These are phyloP conservation scores for Coemansia sp. DNA, from an alignment of 192 early-diverging fungal genomes.

Conservation along the genomic window DNA sequence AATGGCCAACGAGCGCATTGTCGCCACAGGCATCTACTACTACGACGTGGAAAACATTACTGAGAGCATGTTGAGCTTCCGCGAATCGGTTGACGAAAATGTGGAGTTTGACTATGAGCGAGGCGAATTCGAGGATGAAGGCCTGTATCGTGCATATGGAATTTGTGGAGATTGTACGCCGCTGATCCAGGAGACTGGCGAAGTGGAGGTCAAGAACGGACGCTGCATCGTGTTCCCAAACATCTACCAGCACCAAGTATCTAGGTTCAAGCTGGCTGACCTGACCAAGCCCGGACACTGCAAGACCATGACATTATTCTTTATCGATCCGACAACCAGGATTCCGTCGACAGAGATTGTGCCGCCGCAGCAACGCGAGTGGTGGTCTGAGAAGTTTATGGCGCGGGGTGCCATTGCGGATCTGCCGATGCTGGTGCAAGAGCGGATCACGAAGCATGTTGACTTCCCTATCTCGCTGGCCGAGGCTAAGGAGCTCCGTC, in stretches of 20 bases:
- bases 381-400: conserved; percentile 30
- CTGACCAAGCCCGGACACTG: conserved; percentile 60
- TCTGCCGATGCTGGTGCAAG: conserved; percentile 23
- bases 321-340: conserved; percentile 60
- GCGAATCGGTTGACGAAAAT: conserved; percentile 15
- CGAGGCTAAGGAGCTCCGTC: conserved; percentile 41
- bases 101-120: conserved; percentile 11
- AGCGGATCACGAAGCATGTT: conserved; percentile 12
- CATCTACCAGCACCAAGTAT: conserved; percentile 65
- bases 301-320: conserved; percentile 70
- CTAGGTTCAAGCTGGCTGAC: conserved; percentile 60
- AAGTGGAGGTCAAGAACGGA: conserved; percentile 51
- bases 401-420: not conserved
- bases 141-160: conserved; percentile 41
- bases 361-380: conserved; percentile 63
- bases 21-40: conserved; percentile 73
- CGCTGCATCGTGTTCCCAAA: conserved; percentile 74
- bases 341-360: conserved; percentile 60
- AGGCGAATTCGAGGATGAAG: not conserved
- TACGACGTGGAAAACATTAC: conserved; percentile 70
- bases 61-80: conserved; percentile 60
- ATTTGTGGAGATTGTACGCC: conserved; percentile 26
- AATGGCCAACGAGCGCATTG: conserved; percentile 67
- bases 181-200: conserved; percentile 47
- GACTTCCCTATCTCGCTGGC: conserved; percentile 42